These are phyloP conservation scores for Leptographium procerum DNA, from an alignment of 2,329 filamentous ascomycete species.

Conservation along the genomic window DNA sequence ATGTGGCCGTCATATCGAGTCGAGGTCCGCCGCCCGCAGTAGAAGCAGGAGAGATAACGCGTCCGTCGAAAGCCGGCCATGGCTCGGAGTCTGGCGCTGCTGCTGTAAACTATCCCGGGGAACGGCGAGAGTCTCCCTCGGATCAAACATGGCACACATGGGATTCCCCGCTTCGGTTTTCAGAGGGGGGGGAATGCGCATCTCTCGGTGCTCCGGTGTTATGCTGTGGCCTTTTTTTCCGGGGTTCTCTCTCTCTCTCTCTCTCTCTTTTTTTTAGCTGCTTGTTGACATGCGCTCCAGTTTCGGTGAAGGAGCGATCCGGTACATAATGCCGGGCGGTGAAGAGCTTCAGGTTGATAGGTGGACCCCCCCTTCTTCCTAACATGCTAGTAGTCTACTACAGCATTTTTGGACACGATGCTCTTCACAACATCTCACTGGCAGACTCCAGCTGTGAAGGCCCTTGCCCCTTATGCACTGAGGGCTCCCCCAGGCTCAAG, in stretches of 20 bases:
- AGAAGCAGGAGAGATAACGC: slow-evolving; percentile 60
- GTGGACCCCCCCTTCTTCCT: background rate
- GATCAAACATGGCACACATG: background rate
- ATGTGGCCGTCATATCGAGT: slow-evolving; percentile 45
- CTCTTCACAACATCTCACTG: background rate
- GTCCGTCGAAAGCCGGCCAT: slow-evolving; percentile 33
- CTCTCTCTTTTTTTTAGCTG: background rate
- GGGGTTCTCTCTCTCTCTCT: no score
- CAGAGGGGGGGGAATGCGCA: background rate
- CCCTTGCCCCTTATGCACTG: no score
- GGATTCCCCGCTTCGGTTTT: background rate
- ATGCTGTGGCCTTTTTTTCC: background rate
- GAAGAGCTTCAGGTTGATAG: background rate
- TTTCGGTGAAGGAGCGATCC: background rate
- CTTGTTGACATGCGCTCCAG: background rate
- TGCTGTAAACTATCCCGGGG: background rate
- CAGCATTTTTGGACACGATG: background rate
- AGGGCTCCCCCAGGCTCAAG: no score
- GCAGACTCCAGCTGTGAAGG: background rate
- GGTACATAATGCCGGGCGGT: slow-evolving; percentile 14
- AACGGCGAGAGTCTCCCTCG: background rate
- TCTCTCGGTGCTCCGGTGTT: background rate
- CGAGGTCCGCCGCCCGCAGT: slow-evolving; percentile 61
- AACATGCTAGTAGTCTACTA: background rate
- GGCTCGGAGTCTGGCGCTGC: background rate